These are phyloP conservation scores for Draba incana DNA, from an alignment of 345 rosid genomes.

Conservation along the genomic window DNA sequence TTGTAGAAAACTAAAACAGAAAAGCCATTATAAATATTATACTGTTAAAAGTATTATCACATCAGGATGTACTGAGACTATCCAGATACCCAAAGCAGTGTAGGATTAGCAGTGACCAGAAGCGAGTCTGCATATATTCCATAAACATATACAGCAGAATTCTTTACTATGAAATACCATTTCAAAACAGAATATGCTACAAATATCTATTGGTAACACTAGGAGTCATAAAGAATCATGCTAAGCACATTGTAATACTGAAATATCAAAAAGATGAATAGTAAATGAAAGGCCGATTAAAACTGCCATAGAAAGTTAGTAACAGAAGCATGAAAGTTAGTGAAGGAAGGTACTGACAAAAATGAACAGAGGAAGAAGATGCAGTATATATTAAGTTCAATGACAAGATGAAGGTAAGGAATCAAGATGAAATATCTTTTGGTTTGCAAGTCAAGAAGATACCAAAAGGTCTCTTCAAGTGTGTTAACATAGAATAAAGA, in stretches of 20 bases:
- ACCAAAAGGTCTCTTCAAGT: neutral
- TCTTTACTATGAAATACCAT: slow-evolving; percentile 13
- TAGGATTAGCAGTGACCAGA: too few species aligned
- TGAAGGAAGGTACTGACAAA: slow-evolving; percentile 8
- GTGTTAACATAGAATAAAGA: neutral
- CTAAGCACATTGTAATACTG: slow-evolving; percentile 6
- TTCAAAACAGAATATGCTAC: slow-evolving; percentile 12
- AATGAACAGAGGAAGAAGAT: slow-evolving; percentile 20
- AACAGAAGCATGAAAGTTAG: neutral
- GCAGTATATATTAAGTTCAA: slow-evolving; percentile 22
- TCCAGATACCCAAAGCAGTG: too few species aligned
- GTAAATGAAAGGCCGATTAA: neutral
- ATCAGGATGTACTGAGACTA: too few species aligned
- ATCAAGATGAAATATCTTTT: slow-evolving; percentile 18
- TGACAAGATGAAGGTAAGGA: neutral
- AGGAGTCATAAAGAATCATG: slow-evolving; percentile 19
- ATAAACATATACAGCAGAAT: slow-evolving; percentile 14
- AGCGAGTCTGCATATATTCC: slow-evolving; percentile 26
- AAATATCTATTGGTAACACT: neutral
- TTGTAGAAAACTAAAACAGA: too few species aligned
- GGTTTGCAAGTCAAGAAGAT: neutral
- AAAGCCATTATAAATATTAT: too few species aligned
- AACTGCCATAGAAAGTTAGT: slow-evolving; percentile 1
- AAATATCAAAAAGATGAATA: neutral
- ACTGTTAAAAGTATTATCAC: too few species aligned